Conservation (phyloP, 768 basidiomycete species). For the Clitopilus passeckerianus region DNA sequence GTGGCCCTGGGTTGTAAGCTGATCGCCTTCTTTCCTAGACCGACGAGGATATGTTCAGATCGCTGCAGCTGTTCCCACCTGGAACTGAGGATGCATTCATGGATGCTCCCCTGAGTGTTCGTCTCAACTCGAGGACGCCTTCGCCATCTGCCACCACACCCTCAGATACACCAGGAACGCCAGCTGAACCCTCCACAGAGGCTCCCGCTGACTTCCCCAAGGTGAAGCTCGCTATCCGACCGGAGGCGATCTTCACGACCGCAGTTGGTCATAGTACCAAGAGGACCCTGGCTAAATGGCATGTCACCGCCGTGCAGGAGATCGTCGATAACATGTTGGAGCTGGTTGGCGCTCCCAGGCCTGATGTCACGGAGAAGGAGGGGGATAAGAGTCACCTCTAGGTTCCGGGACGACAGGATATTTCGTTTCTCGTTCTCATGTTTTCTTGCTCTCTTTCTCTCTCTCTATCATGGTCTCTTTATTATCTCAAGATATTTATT, state of each 20-base stretch:
- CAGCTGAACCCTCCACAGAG: not conserved
- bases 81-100: conserved; percentile 41
- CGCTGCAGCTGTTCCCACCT: conserved; percentile 60
- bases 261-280: conserved; percentile 90
- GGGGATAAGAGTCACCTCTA: not conserved
- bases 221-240: conserved; percentile 57
- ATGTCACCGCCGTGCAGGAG: conserved; percentile 85
- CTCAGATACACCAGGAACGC: not conserved
- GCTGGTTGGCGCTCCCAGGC: conserved; percentile 35
- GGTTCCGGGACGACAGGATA: not conserved
- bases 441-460: not conserved
- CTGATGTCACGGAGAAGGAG: not conserved
- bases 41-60: conserved; percentile 99
- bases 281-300: conserved; percentile 90
- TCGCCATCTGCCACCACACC: not conserved
- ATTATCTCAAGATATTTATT: not conserved
- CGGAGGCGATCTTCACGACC: conserved; percentile 82
- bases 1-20: too few relatives aligned
- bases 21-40: conserved; percentile 43
- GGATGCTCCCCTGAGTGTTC: conserved; percentile 54
- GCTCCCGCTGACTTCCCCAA: conserved; percentile 17
- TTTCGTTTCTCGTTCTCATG: not conserved
- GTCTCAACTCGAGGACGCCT: conserved; percentile 9
- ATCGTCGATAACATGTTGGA: conserved; percentile 76
- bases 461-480: not conserved